Conservation (phyloP, 1,284 basidiomycete species). For the Trametes hirsuta region DNA sequence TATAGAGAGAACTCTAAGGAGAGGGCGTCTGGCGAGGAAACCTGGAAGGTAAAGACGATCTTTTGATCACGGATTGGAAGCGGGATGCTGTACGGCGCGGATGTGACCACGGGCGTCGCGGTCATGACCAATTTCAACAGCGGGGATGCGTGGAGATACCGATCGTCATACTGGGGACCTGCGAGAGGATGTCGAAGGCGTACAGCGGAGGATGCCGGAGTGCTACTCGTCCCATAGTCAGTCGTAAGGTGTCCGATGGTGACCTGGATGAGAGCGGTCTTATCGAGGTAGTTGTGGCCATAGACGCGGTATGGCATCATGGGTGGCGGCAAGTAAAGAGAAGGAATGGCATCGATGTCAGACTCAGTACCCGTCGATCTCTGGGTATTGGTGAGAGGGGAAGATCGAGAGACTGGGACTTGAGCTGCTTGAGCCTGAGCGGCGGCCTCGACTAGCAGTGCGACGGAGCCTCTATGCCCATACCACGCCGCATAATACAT, state of each 20-base stretch:
- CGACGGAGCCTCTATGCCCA: constrained; percentile 84
- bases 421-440: constrained; percentile 25
- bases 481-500: constrained; percentile 99
- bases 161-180: constrained; percentile 60
- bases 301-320: constrained; percentile 96
- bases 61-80: constrained; percentile 83
- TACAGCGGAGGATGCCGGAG: constrained; percentile 47
- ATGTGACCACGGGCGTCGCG: constrained; percentile 75
- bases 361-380: constrained; percentile 54
- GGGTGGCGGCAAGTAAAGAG: constrained; percentile 92
- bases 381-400: constrained; percentile 37
- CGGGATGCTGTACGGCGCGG: constrained; percentile 87
- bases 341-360: constrained; percentile 91
- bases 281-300: constrained; percentile 91
- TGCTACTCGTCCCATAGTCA: constrained; percentile 30
- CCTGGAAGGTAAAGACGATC: constrained; percentile 91
- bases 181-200: constrained; percentile 71
- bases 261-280: constrained; percentile 86
- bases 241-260: constrained; percentile 74
- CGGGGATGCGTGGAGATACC: constrained; percentile 70
- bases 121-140: constrained; percentile 96
- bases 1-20: constrained; percentile 94
- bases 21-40: constrained; percentile 72
- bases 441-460: constrained; percentile 66
- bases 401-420: constrained; percentile 26